A percentile compares a stretch with the other conserved stretches of the same genome.
Conservation (phyloP, 768 basidiomycete species). For the Pulveroboletus frians region DNA sequence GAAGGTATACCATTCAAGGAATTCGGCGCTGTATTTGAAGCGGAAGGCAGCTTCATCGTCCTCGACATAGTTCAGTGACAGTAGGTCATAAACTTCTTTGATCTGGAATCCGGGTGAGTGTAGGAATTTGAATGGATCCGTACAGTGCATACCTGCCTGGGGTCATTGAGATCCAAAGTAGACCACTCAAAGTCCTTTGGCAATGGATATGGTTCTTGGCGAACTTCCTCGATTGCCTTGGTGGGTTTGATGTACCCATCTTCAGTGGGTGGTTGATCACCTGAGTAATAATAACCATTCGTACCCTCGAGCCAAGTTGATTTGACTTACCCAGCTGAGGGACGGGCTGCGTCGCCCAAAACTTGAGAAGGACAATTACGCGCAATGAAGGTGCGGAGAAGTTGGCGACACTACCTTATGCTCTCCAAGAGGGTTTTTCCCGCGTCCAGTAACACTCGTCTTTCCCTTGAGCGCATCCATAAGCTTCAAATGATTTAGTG, state of each 20-base stretch:
- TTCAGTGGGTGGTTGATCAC: conserved; percentile 56
- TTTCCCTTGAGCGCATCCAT: conserved; percentile 86
- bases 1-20: conserved; percentile 73
- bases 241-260: conserved; percentile 91
- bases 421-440: conserved; percentile 77
- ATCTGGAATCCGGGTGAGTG: conserved; percentile 41
- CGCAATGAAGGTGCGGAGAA: conserved; percentile 4
- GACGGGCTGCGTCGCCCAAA: conserved; percentile 97
- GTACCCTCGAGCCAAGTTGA: not conserved
- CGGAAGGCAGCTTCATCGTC: conserved; percentile 95
- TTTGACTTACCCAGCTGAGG: conserved; percentile 64
- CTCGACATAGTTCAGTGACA: conserved; percentile 94
- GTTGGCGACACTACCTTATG: conserved; percentile 62
- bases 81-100: conserved; percentile 86
- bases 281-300: conserved; percentile 31
- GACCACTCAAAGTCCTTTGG: conserved; percentile 95
- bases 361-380: conserved; percentile 42
- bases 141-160: conserved; percentile 51
- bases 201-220: conserved; percentile 81
- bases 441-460: conserved; percentile 65
- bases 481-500: conserved; percentile 73
- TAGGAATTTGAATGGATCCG: not conserved
- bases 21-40: conserved; percentile 93
- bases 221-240: conserved; percentile 69
- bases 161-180: conserved; percentile 70